Evolutionary conservation across 345 rosid genomes (phyloP), one percentile per base, ranked within the genome.

Genomic region (Corchorus capsularis): DNA sequence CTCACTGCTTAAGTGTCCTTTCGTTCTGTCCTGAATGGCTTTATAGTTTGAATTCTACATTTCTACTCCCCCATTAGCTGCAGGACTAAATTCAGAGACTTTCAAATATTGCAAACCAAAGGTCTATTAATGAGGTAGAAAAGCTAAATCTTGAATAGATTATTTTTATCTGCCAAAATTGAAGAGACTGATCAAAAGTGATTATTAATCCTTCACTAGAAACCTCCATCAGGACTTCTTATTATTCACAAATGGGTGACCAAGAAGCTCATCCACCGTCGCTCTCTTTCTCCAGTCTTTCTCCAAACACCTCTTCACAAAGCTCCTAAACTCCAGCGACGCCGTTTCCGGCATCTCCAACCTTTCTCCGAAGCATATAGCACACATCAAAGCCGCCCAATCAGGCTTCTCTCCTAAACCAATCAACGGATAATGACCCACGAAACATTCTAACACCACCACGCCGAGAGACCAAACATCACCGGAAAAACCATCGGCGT

Each of bases 401-500:
- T 90, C 92, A 1, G 89, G 90, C 73, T 72, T 89, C 74, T 89
- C 89, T 37, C 87, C 89, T 13, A 54, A 14, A 17, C 85, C 79
- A 8, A 83, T 87, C 87, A 90, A 77, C 3, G 92, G 93, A 77
- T 88, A 86, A 73, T 80, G 89, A 16, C 95, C 93, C 19, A 88
- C 82, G 0, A 83, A 79, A 79, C 91, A 88, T 79, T 89, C 90
- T 67, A 92, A 82, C 11, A 85, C 83, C 74, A 88, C 89, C 67
- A 89, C 85, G 39, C 95, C 93, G 3, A 89, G 81, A 5, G 91
- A 84, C 97, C 93, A 88, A 4, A 92, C 83, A 68, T 89, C 95
- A 1, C 89, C 91, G 0, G 85, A 81, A 22, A 80, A 90, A 15
- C 92, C 97, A 57, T 81, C 75, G 0, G 78, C 68, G 16, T 55